phyloP scores from a whole-genome alignment of 164 flowering plant species.

The Vitis amurensis region DNA sequence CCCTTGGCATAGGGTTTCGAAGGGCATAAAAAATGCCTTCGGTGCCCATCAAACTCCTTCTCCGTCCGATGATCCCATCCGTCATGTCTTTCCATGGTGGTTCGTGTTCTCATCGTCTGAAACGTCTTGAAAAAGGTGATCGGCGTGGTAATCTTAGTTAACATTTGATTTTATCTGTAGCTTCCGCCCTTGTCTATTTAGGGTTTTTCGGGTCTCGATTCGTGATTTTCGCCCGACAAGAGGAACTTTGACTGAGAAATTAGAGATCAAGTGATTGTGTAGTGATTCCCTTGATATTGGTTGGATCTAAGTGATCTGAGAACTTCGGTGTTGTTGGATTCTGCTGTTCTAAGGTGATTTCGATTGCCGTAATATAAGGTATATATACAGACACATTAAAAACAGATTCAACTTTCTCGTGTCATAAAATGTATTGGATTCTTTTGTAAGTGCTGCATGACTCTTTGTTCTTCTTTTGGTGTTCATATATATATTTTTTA shows the following conservation, averaged over 20 bases:
- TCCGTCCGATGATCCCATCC: constrained; percentile 28
- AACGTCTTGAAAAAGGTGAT: constrained; percentile 77
- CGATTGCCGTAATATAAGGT: too few relatives aligned
- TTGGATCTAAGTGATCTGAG: neutral
- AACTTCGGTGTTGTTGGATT: constrained; percentile 1
- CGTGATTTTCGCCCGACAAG: neutral
- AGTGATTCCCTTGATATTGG: constrained; percentile 1
- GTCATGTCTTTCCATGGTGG: constrained; percentile 43
- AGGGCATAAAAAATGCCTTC: constrained; percentile 73
- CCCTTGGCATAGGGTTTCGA: constrained; percentile 32
- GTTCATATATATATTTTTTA: too few relatives aligned
- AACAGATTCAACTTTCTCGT: too few relatives aligned
- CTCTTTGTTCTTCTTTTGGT: too few relatives aligned
- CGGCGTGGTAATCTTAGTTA: constrained; percentile 93
- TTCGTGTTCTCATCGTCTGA: constrained; percentile 77
- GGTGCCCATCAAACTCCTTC: constrained; percentile 37
- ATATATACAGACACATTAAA: too few relatives aligned
- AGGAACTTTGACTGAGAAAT: neutral
- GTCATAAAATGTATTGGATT: too few relatives aligned
- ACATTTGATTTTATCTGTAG: constrained; percentile 29
- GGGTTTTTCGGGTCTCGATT: neutral
- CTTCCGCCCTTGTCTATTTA: neutral
- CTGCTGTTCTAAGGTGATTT: too few relatives aligned
- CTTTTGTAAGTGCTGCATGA: too few relatives aligned
- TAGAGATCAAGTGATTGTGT: too few relatives aligned